phyloP scores from a whole-genome alignment of 768 basidiomycete species.

The Solioccasus polychromus region DNA sequence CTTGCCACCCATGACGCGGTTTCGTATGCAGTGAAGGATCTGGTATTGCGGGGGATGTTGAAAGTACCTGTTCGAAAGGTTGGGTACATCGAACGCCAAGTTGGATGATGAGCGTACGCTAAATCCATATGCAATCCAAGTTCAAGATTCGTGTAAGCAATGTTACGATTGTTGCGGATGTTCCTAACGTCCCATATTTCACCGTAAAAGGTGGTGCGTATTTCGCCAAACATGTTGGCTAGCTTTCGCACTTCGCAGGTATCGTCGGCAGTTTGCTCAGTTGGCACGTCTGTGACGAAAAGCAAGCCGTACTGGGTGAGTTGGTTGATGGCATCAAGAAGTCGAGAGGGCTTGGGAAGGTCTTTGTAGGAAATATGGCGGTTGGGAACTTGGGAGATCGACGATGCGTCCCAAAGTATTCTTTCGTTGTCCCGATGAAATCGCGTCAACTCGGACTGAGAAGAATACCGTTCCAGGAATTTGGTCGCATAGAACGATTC shows the following conservation, averaged over 20 bases:
- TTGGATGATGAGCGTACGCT: slow-evolving; percentile 51
- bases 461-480: slow-evolving; percentile 52
- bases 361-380: slow-evolving; percentile 58
- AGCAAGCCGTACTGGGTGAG: slow-evolving; percentile 70
- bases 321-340: slow-evolving; percentile 63
- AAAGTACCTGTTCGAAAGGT: slow-evolving; percentile 63
- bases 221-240: slow-evolving; percentile 66
- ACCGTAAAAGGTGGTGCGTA: slow-evolving; percentile 90
- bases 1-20: slow-evolving; percentile 76
- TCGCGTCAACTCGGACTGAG: slow-evolving; percentile 28
- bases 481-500: slow-evolving; percentile 48
- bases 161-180: slow-evolving; percentile 71
- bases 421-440: slow-evolving; percentile 46
- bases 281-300: slow-evolving; percentile 71
- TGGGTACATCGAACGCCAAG: background rate
- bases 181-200: slow-evolving; percentile 85
- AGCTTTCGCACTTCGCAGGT: slow-evolving; percentile 67
- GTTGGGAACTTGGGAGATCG: slow-evolving; percentile 35
- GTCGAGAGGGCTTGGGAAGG: slow-evolving; percentile 41
- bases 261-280: slow-evolving; percentile 52
- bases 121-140: slow-evolving; percentile 93
- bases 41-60: slow-evolving; percentile 90
- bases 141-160: slow-evolving; percentile 91
- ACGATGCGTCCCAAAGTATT: slow-evolving; percentile 44
- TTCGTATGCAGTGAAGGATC: slow-evolving; percentile 86